Conservation (phyloP, 1,284 basidiomycete genomes). For the Cryptococcus floricola region DNA sequence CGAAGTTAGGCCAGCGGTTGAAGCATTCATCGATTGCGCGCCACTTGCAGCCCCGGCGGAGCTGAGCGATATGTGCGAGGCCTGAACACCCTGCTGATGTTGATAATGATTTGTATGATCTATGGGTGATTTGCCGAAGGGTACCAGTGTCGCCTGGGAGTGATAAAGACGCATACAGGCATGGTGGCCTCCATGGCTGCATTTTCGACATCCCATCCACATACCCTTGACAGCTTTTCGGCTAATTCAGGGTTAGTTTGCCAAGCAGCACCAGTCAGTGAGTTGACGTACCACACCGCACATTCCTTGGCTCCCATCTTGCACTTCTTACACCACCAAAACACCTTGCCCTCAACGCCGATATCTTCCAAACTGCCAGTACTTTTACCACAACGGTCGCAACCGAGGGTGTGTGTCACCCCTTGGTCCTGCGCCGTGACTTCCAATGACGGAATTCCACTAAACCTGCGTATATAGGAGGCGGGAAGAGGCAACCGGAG, state of each 20-base stretch:
- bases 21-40: not conserved
- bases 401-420: conserved; percentile 37
- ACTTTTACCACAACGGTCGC: conserved; percentile 33
- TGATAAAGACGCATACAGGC: conserved; percentile 39
- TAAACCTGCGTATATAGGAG: conserved; percentile 34
- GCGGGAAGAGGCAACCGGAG: conserved; percentile 25
- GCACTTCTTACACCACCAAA: conserved; percentile 44
- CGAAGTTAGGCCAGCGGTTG: not conserved
- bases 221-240: conserved; percentile 34
- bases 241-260: conserved; percentile 13
- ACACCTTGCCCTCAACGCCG: conserved; percentile 27
- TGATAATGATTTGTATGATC: not conserved
- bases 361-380: conserved; percentile 42
- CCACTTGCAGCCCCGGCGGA: not conserved
- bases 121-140: too few species aligned
- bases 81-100: not conserved
- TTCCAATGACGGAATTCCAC: conserved; percentile 24
- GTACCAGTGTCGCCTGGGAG: not conserved
- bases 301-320: conserved; percentile 31
- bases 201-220: conserved; percentile 39
- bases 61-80: not conserved
- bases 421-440: conserved; percentile 31
- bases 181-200: conserved; percentile 42
- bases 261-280: not conserved
- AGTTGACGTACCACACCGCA: conserved; percentile 32